These are phyloP conservation scores for Melocanna baccifera DNA, from an alignment of 176 grass and related monocot species.

Conservation along the genomic window DNA sequence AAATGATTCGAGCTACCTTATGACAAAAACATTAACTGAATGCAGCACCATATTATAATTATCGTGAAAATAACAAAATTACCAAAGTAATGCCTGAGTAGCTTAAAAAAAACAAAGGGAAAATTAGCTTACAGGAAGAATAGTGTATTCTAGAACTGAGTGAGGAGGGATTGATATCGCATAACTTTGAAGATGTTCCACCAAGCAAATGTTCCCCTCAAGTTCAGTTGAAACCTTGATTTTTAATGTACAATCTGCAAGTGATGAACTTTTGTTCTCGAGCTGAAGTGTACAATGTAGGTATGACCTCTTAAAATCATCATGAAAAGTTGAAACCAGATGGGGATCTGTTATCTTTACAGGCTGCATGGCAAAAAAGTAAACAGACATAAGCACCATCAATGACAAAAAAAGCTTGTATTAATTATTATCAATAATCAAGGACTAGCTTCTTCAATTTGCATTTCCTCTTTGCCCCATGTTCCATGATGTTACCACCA, in stretches of 20 bases:
- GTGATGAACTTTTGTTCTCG: constrained; percentile 79
- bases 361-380: constrained; percentile 48
- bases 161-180: constrained; percentile 52
- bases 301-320: constrained; percentile 80
- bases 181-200: constrained; percentile 83
- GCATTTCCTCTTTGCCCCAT: not conserved
- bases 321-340: constrained; percentile 83
- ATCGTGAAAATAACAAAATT: not conserved
- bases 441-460: constrained; percentile 10
- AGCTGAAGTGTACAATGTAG: constrained; percentile 89
- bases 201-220: constrained; percentile 71
- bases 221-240: constrained; percentile 70
- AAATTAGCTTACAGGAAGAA: constrained; percentile 77
- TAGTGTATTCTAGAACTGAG: constrained; percentile 63
- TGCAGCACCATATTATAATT: not conserved
- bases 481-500: constrained; percentile 20
- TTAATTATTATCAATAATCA: not conserved
- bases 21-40: not conserved
- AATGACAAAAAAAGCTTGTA: not conserved
- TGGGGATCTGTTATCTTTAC: constrained; percentile 87
- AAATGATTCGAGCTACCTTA: not conserved
- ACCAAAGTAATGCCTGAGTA: not conserved
- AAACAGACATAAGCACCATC: constrained; percentile 6
- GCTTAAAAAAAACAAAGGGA: not conserved
- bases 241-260: constrained; percentile 72